phyloP scores from a whole-genome alignment of 1,284 basidiomycete species.

The Boletus semigastroideus region DNA sequence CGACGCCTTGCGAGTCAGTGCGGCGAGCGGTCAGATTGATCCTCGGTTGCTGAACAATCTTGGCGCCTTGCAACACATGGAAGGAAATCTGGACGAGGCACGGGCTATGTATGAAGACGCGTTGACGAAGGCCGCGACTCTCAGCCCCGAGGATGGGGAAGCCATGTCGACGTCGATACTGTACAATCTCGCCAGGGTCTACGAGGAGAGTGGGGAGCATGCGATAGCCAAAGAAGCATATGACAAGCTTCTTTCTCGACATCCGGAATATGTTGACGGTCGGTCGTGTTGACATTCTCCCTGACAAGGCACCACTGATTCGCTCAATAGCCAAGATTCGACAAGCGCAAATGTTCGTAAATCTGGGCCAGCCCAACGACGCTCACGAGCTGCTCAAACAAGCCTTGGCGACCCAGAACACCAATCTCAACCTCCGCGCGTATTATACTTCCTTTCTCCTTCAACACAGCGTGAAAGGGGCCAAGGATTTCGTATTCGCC shows the following conservation, averaged over 20 bases:
- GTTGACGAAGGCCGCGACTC: constrained; percentile 53
- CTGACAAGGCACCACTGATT: constrained; percentile 3
- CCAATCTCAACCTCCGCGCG: constrained; percentile 78
- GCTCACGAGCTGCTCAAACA: constrained; percentile 89
- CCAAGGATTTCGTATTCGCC: constrained; percentile 82
- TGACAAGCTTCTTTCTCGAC: constrained; percentile 76
- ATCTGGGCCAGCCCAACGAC: constrained; percentile 69
- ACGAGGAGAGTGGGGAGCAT: constrained; percentile 78
- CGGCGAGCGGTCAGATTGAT: constrained; percentile 49
- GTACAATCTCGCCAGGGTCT: constrained; percentile 87
- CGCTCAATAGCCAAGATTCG: constrained; percentile 77
- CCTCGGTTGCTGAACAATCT: constrained; percentile 82
- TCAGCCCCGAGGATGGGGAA: constrained; percentile 55
- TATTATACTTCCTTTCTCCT: constrained; percentile 89
- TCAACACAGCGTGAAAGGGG: constrained; percentile 67
- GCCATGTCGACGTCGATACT: constrained; percentile 77
- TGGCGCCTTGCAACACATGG: constrained; percentile 73
- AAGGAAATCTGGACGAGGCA: constrained; percentile 60
- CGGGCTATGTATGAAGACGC: constrained; percentile 66
- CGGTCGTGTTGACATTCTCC: constrained; percentile 28
- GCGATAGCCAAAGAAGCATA: constrained; percentile 80
- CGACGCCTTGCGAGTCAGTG: constrained; percentile 67
- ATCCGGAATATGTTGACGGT: constrained; percentile 96
- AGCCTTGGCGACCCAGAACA: constrained; percentile 67
- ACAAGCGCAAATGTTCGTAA: constrained; percentile 75